A percentile compares a stretch with the other conserved stretches of the same genome.
phyloP scores from a whole-genome alignment of 2,329 filamentous ascomycete genomes.

The Dothistroma septosporum region DNA sequence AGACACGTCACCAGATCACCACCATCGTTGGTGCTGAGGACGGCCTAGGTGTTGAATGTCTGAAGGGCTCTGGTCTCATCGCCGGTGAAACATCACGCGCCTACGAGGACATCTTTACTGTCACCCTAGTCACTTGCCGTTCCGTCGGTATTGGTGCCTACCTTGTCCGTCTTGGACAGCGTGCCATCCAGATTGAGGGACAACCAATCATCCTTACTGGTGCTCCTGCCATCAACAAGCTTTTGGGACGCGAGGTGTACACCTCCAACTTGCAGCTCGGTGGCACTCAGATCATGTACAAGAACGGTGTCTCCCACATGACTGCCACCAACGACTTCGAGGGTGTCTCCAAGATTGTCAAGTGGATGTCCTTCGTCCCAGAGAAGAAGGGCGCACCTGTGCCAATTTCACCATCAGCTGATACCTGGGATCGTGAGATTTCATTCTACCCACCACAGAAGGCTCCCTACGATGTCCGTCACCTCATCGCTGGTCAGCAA shows the following conservation, averaged over 20 bases:
- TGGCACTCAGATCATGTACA: conserved; percentile 99
- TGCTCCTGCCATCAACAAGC: conserved; percentile 95
- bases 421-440: conserved; percentile 90
- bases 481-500: conserved; percentile 84
- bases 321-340: conserved; percentile 96
- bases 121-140: conserved; percentile 94
- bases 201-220: conserved; percentile 98
- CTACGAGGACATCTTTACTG: conserved; percentile 98
- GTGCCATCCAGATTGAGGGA: conserved; percentile 97
- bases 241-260: conserved; percentile 96
- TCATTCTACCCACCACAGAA: conserved; percentile 75
- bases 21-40: conserved; percentile 92
- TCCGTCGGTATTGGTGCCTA: conserved; percentile 99
- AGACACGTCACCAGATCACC: conserved; percentile 88
- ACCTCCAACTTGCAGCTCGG: conserved; percentile 98
- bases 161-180: conserved; percentile 94
- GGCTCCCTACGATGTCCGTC: conserved; percentile 86
- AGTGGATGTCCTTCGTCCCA: conserved; percentile 96
- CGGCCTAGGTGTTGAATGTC: conserved; percentile 93
- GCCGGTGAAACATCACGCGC: conserved; percentile 94
- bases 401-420: conserved; percentile 80
- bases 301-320: conserved; percentile 99
- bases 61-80: conserved; percentile 95
- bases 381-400: conserved; percentile 91
- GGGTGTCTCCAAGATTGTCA: conserved; percentile 94